Evolutionary conservation across 2,329 filamentous ascomycete species (phyloP), one percentile per base, ranked within the genome.

Genomic region (Decorospora gaudefroyi): DNA sequence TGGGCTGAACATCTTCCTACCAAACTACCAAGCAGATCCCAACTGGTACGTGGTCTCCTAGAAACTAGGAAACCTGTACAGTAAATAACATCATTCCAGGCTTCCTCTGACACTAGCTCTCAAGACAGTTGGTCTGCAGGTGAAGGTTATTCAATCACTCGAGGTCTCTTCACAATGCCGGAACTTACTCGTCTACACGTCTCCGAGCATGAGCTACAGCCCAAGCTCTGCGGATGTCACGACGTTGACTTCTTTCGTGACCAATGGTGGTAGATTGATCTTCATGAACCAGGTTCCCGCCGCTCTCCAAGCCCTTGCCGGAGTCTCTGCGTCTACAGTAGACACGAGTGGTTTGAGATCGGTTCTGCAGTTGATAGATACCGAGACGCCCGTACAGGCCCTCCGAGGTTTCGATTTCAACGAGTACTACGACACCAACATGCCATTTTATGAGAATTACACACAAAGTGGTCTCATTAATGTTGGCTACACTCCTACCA

Each of bases 401-500:
- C 32, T 46, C 4, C 27, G 25, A 19, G 43, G 43, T 8, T 46
- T 46, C 15, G 27, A 46, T 27, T 46, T 46, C 3, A 19, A 31
- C 2, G 38, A 42, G 2, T 46, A 36, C 22, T 42, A 46, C 17
- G 43, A 46, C n/a, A 26, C 12, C 2, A 36, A 28, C 17, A 46
- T 46, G 43, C 43, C 43, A 9, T 42, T 46, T 5, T 42, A 18
- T 22, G 43, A 46, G 6, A 46, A 46, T 9, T 46, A 46, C 38
- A 46, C 43, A 4, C 8, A 32, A 2, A 17, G 10, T 2, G 43
- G 43, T 2, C 32, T 46, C 6, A 4, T 46, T 17, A 46, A 46
- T 18, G 43, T 46, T n/a, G 43, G 43, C 9, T 46, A 46, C 13
- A 46, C 26, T n/a, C 31, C 43, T 26, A 18, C 7, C 11, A 42